These are phyloP conservation scores for Penicillium sp. DNA, from an alignment of 2,329 filamentous ascomycete species.

Conservation along the genomic window DNA sequence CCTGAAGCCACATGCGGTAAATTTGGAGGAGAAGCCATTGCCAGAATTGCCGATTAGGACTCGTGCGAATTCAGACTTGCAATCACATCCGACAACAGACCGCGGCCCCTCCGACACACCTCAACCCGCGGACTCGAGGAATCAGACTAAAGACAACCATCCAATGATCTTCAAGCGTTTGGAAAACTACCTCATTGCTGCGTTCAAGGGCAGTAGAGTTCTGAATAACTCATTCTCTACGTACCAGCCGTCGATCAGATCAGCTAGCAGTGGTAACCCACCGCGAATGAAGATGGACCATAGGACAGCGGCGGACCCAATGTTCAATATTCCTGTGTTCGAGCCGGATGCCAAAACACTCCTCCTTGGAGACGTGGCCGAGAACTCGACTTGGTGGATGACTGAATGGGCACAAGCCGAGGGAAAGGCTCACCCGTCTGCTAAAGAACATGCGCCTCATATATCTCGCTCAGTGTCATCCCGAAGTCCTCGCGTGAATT, in stretches of 20 bases:
- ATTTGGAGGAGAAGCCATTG: conserved; percentile 19
- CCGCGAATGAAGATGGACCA: conserved; percentile 34
- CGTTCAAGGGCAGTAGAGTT: conserved; percentile 70
- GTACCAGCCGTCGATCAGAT: conserved; percentile 48
- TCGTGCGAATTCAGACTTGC: conserved; percentile 37
- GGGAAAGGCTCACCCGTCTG: conserved; percentile 32
- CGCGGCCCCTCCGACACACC: conserved; percentile 22
- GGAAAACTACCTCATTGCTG: conserved; percentile 75
- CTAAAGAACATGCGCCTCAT: conserved; percentile 39
- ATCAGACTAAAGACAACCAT: conserved; percentile 43
- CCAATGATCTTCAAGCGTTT: conserved; percentile 71
- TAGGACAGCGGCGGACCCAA: conserved; percentile 34
- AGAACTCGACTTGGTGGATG: conserved; percentile 84
- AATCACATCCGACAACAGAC: conserved; percentile 25
- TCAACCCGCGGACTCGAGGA: conserved; percentile 25
- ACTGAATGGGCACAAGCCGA: conserved; percentile 56
- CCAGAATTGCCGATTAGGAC: conserved; percentile 23
- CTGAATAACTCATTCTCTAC: conserved; percentile 78
- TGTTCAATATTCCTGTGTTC: conserved; percentile 50
- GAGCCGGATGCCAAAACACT: conserved; percentile 77
- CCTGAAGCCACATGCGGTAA: conserved; percentile 19
- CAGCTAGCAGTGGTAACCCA: conserved; percentile 51
- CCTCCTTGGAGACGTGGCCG: conserved; percentile 73
- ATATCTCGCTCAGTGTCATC: conserved; percentile 52
- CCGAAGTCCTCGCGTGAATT: conserved; percentile 73